A percentile compares a stretch with the other conserved stretches of the same genome.
Conservation (phyloP, 129 eudicot genomes). For the Centella asiatica region DNA sequence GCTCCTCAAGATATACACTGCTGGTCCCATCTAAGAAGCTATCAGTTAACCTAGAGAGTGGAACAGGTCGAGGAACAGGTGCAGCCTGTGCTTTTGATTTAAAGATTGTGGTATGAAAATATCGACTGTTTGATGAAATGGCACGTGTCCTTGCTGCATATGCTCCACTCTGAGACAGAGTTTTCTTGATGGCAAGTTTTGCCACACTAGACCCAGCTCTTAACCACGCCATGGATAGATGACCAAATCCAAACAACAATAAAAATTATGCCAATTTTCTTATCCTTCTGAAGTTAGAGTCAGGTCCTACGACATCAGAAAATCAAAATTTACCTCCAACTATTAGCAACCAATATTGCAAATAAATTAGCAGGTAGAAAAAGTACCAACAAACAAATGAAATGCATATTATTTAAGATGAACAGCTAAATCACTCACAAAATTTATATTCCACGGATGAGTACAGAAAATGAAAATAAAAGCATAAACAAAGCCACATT, state of each 20-base stretch:
- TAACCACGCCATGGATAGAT: slow-evolving; percentile 59
- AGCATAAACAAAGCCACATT: too few relatives aligned
- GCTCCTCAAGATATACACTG: slow-evolving; percentile 92
- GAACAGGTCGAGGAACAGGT: slow-evolving; percentile 93
- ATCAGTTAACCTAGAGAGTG: slow-evolving; percentile 80
- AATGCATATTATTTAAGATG: too few relatives aligned
- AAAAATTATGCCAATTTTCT: background rate
- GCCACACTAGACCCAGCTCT: slow-evolving; percentile 87
- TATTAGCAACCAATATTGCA: too few relatives aligned
- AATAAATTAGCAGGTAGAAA: too few relatives aligned
- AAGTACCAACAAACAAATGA: too few relatives aligned
- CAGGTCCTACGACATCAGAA: background rate
- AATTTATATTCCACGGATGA: too few relatives aligned
- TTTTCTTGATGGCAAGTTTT: slow-evolving; percentile 64
- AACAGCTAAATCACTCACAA: too few relatives aligned
- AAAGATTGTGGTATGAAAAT: slow-evolving; percentile 48
- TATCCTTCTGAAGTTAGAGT: background rate
- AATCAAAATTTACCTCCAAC: too few relatives aligned
- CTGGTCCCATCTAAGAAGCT: slow-evolving; percentile 97
- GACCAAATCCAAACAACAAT: background rate
- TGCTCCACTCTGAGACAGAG: slow-evolving; percentile 50
- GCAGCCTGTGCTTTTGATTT: slow-evolving; percentile 61
- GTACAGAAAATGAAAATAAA: too few relatives aligned
- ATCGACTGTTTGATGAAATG: slow-evolving; percentile 33
- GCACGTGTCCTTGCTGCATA: slow-evolving; percentile 42